A percentile compares a stretch with the other conserved stretches of the same genome.
Conservation (phyloP, 1,139 yeast genomes). For the Lodderomyces metapsilosis region DNA sequence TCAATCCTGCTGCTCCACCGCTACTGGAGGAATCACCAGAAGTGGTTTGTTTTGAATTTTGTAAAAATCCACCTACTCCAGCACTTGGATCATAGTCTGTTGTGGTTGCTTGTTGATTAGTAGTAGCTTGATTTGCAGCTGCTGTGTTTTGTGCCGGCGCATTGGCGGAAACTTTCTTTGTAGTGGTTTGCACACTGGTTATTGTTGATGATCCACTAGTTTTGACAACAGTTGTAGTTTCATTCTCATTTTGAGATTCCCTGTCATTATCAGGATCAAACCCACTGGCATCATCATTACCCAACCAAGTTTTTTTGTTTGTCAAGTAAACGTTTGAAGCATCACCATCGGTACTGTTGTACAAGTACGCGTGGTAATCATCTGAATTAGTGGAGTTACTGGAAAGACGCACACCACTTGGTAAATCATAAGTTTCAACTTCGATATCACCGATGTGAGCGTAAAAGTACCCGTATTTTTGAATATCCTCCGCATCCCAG, state of each 20-base stretch:
- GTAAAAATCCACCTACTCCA: slow-evolving; percentile 38
- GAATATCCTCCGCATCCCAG: slow-evolving; percentile 77
- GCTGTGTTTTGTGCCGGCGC: slow-evolving; percentile 17
- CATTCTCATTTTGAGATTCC: slow-evolving; percentile 5
- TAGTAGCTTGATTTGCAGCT: slow-evolving; percentile 12
- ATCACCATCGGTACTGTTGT: slow-evolving; percentile 47
- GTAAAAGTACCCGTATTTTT: slow-evolving; percentile 74
- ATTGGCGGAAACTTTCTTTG: slow-evolving; percentile 12
- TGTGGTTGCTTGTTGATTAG: slow-evolving; percentile 10
- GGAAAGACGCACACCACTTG: slow-evolving; percentile 40
- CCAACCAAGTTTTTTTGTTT: slow-evolving; percentile 59
- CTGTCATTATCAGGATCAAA: slow-evolving; percentile 48
- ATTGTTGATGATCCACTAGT: slow-evolving; percentile 16
- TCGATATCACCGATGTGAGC: slow-evolving; percentile 59
- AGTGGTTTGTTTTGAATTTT: slow-evolving; percentile 21
- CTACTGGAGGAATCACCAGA: slow-evolving; percentile 12
- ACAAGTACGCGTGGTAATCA: slow-evolving; percentile 52
- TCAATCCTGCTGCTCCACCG: slow-evolving; percentile 6
- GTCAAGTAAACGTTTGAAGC: slow-evolving; percentile 54
- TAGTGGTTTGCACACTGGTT: slow-evolving; percentile 14
- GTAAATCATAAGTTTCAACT: slow-evolving; percentile 70
- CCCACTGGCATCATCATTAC: slow-evolving; percentile 62
- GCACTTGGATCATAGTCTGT: slow-evolving; percentile 20
- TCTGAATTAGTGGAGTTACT: slow-evolving; percentile 36
- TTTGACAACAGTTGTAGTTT: slow-evolving; percentile 12